Evolutionary conservation across 2,329 filamentous ascomycete species (phyloP), one percentile per base, ranked within the genome.

Genomic region (Aureobasidium sp.): DNA sequence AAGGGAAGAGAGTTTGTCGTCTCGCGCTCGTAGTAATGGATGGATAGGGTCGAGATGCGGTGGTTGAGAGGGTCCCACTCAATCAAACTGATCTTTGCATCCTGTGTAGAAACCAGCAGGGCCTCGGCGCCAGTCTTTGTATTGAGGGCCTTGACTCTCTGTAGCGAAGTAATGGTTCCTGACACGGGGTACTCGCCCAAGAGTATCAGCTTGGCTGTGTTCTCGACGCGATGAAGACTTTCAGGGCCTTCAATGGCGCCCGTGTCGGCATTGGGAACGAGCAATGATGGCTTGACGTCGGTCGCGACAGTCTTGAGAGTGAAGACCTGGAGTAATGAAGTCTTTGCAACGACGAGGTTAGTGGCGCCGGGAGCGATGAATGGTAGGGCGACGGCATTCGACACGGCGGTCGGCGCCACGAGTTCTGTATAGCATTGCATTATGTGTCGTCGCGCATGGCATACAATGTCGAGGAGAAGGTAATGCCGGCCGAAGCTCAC

Each of bases 381-480:
- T 39, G 91, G 85, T 44, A 96, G 78, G 64, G 81, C 84, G 70
- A 97, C 78, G 66, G 92, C 90, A 78, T 96, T 89, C 71, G 91
- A 92, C 77, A 97, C 91, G 74, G 92, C 92, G 74, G 92, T 95
- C 61, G 94, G 92, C 79, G 93, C 89, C 75, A 91, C 87, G 74
- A 99, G 82, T 82, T 99, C 94, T 72, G 91, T 92, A 79, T 97
- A 97, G 82, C 91, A 96, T 84, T 97, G 93, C 93, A 97, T 97
- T 41, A 60, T 67, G 57, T 57, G 20, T 57, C 20, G 53, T 57
- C 57, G 61, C 61, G 51, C 61, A 62, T 53, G 39, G 51, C 52
- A 48, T 31, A 25, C 51, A 42, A 27, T 27, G 34, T 53, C 20
- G 6, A 17, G 22, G 49, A 5, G 41, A 44, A 6, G n/a, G 17